Percentiles rank a stretch among this genome's conserved stretches.
These are phyloP conservation scores for Rhizophora mangle DNA, from an alignment of 345 rosid genomes.

Conservation along the genomic window DNA sequence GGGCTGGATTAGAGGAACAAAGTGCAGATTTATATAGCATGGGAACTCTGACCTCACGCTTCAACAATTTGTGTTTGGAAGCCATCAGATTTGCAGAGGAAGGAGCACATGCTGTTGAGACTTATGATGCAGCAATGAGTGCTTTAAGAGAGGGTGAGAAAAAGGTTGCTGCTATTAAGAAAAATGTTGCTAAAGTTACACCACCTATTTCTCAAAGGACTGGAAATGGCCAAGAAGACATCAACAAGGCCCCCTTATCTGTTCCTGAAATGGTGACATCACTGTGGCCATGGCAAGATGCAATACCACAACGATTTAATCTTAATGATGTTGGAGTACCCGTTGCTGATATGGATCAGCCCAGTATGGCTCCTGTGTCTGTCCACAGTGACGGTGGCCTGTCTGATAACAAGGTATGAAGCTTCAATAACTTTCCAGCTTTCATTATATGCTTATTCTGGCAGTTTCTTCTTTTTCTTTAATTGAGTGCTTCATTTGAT, in stretches of 20 bases:
- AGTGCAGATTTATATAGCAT: slow-evolving; percentile 30
- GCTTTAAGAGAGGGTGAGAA: slow-evolving; percentile 45
- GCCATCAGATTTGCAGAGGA: slow-evolving; percentile 57
- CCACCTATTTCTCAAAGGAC: slow-evolving; percentile 37
- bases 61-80: slow-evolving; percentile 52
- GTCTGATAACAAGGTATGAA: slow-evolving; percentile 43
- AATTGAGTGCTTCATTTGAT: background rate
- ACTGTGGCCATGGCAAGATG: slow-evolving; percentile 63
- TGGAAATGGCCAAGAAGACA: slow-evolving; percentile 41
- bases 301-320: slow-evolving; percentile 38
- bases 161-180: slow-evolving; percentile 42
- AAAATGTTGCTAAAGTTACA: slow-evolving; percentile 38
- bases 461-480: background rate
- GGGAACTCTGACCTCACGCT: slow-evolving; percentile 47
- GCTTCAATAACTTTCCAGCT: background rate
- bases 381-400: slow-evolving; percentile 39
- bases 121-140: slow-evolving; percentile 44
- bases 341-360: slow-evolving; percentile 54
- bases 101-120: slow-evolving; percentile 53
- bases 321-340: slow-evolving; percentile 48
- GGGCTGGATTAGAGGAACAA: slow-evolving; percentile 40
- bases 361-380: slow-evolving; percentile 48
- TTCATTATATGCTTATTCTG: background rate
- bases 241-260: slow-evolving; percentile 29
- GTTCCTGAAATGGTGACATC: slow-evolving; percentile 41